Percentiles rank a stretch among this genome's conserved stretches.
Evolutionary conservation across 164 flowering plant genomes (phyloP).

Genomic region (Hamamelis virginiana): DNA sequence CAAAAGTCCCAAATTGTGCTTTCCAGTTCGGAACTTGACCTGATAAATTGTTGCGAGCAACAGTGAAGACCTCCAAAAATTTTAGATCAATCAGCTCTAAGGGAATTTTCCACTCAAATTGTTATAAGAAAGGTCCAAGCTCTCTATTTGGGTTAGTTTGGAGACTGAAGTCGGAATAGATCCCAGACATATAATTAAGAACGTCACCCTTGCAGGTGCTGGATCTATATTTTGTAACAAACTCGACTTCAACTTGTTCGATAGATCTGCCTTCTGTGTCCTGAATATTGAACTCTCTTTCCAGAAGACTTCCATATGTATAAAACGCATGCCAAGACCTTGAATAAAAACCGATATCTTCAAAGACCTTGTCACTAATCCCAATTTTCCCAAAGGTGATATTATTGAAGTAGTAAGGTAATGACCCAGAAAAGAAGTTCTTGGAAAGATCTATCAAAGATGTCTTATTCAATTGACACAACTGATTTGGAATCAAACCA

Average conservation of each 20-base stretch:
- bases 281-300: background rate
- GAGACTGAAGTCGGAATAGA: background rate
- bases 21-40: background rate
- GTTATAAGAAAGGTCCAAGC: conserved; percentile 11
- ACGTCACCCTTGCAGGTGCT: conserved; percentile 1
- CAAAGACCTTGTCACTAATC: background rate
- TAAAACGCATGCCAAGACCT: background rate
- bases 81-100: background rate
- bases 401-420: conserved; percentile 1
- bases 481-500: background rate
- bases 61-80: background rate
- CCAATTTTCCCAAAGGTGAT: background rate
- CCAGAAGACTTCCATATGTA: background rate
- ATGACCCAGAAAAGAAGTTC: background rate
- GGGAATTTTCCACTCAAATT: conserved; percentile 2
- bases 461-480: background rate
- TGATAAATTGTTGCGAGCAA: conserved; percentile 10
- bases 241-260: background rate
- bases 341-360: background rate
- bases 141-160: background rate
- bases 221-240: background rate
- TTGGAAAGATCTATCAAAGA: conserved; percentile 11
- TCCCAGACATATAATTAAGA: conserved; percentile 12
- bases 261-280: background rate
- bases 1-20: background rate